phyloP scores from a whole-genome alignment of 345 rosid genomes.

The Garcia nutans region DNA sequence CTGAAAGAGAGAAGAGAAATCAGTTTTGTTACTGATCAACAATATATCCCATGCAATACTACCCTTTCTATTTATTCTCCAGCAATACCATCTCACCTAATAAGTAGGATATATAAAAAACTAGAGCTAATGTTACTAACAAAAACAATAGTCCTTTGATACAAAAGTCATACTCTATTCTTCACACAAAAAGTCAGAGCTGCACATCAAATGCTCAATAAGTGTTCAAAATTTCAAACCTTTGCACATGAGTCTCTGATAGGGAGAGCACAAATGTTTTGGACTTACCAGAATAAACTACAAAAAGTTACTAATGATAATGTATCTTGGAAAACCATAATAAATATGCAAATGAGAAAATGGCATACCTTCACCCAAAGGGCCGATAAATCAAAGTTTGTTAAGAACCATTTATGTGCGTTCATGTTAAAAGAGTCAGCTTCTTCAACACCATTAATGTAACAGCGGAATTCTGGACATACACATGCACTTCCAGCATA shows the following conservation, averaged over 20 bases:
- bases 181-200: neutral
- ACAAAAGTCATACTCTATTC: too few species aligned
- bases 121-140: too few species aligned
- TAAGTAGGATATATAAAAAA: too few species aligned
- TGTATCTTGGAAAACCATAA: neutral
- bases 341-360: constrained; percentile 3
- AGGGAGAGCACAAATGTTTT: neutral
- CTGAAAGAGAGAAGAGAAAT: too few species aligned
- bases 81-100: too few species aligned
- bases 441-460: constrained; percentile 77
- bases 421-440: constrained; percentile 95
- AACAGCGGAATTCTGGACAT: constrained; percentile 76
- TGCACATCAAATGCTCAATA: neutral
- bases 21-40: too few species aligned
- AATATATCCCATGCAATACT: too few species aligned
- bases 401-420: constrained; percentile 90
- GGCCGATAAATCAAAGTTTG: constrained; percentile 81
- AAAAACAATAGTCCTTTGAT: too few species aligned
- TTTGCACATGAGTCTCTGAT: neutral
- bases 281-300: neutral
- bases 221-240: neutral
- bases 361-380: constrained; percentile 84
- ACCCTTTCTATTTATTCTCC: too few species aligned
- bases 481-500: constrained; percentile 95
- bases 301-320: neutral